phyloP scores from a whole-genome alignment of 805 yeast genomes.

The Suhomyces canberraensis region DNA sequence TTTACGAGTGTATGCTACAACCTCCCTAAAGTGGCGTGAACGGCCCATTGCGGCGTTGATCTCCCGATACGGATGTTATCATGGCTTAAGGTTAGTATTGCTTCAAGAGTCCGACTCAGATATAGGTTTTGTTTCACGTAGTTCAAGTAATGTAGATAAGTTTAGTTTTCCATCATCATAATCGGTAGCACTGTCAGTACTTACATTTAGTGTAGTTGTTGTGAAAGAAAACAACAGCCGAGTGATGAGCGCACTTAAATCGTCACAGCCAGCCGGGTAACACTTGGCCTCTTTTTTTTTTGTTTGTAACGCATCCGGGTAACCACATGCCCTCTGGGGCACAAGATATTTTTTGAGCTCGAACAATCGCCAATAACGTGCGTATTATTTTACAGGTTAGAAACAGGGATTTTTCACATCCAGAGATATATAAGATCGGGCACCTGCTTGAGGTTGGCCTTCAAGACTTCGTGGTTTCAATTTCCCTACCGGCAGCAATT shows the following conservation, averaged over 20 bases:
- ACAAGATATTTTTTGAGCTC: not conserved
- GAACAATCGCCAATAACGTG: not conserved
- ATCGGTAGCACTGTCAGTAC: not conserved
- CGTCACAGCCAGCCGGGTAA: not conserved
- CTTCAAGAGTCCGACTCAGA: conserved; percentile 1
- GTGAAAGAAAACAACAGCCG: not conserved
- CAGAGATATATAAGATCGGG: not conserved
- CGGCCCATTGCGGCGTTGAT: no score
- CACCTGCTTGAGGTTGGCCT: no score
- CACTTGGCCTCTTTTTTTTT: no score
- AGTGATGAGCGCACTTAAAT: not conserved
- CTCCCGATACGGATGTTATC: no score
- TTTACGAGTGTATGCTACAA: no score
- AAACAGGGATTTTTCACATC: not conserved
- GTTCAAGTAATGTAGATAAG: conserved; percentile 18
- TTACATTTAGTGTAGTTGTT: not conserved
- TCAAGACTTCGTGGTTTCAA: no score
- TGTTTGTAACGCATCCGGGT: no score
- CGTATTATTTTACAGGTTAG: conserved; percentile 1
- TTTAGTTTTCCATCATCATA: conserved; percentile 5
- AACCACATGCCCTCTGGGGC: not conserved
- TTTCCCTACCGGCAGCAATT: no score
- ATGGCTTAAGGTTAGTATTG: not conserved
- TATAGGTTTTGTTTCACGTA: conserved; percentile 3
- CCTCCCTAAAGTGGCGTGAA: no score